Percentiles rank a stretch among this genome's conserved stretches.
phyloP scores from a whole-genome alignment of 2,329 filamentous ascomycete species.

The Monosporascus sp. region DNA sequence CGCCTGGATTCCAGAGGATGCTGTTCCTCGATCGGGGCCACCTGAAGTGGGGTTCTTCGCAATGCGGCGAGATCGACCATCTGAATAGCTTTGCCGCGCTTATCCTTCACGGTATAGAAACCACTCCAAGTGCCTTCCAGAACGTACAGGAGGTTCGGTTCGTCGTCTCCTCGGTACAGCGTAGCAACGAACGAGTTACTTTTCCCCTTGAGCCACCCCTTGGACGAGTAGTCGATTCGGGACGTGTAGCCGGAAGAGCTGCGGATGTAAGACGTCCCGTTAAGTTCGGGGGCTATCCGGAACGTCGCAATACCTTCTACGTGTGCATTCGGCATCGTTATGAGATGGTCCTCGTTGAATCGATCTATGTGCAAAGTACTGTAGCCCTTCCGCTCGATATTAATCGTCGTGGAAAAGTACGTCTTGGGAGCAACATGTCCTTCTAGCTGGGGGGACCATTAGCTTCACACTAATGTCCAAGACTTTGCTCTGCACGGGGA shows the following conservation, averaged over 20 bases:
- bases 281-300: constrained; percentile 85
- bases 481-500: not conserved
- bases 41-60: constrained; percentile 60
- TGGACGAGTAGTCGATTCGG: constrained; percentile 89
- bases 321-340: constrained; percentile 85
- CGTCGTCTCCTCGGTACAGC: constrained; percentile 65
- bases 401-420: constrained; percentile 88
- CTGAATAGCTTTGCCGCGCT: constrained; percentile 51
- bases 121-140: constrained; percentile 88
- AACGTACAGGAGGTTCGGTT: constrained; percentile 74
- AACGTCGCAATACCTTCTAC: constrained; percentile 89
- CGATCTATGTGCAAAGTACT: constrained; percentile 65
- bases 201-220: constrained; percentile 92
- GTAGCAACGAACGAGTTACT: constrained; percentile 84
- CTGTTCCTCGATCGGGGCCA: constrained; percentile 72
- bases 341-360: constrained; percentile 58
- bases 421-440: constrained; percentile 97
- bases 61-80: constrained; percentile 55
- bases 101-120: constrained; percentile 69
- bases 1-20: constrained; percentile 82
- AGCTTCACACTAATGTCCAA: not conserved
- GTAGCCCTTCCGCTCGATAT: constrained; percentile 91
- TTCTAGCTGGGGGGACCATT: constrained; percentile 44
- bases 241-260: constrained; percentile 83
- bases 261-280: constrained; percentile 77